These are phyloP conservation scores for Potentilla sterilis DNA, from an alignment of 306 rosid species.

Conservation along the genomic window DNA sequence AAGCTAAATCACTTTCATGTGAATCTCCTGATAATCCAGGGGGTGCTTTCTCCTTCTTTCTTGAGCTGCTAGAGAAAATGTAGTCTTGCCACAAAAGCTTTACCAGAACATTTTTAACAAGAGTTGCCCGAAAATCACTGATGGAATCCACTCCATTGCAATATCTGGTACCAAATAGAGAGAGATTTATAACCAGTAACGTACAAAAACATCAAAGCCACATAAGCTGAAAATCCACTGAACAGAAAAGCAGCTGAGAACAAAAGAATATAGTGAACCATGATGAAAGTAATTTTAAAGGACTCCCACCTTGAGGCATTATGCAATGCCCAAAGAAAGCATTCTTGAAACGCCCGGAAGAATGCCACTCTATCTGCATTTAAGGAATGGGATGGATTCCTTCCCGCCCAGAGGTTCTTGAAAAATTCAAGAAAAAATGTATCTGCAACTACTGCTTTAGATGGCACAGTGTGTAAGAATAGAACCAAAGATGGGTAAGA, in stretches of 20 bases:
- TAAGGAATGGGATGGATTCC: conserved; percentile 46
- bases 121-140: conserved; percentile 47
- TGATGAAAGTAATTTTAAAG: conserved; percentile 16
- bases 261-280: conserved; percentile 11
- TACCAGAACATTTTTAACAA: conserved; percentile 59
- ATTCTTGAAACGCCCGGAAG: conserved; percentile 80
- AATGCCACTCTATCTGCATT: conserved; percentile 56
- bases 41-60: conserved; percentile 39
- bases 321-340: conserved; percentile 75
- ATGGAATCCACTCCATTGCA: conserved; percentile 50
- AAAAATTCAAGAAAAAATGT: conserved; percentile 72
- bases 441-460: conserved; percentile 62
- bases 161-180: conserved; percentile 52
- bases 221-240: neutral
- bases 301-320: conserved; percentile 72
- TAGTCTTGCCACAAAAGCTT: conserved; percentile 77
- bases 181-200: neutral
- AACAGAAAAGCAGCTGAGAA: conserved; percentile 15
- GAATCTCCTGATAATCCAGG: conserved; percentile 39
- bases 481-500: conserved; percentile 82
- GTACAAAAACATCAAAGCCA: conserved; percentile 11
- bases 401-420: conserved; percentile 80
- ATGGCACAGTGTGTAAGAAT: conserved; percentile 69
- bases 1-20: conserved; percentile 36
- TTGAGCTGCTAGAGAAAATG: conserved; percentile 37